Base-by-base conservation (phyloP, 257 asterid genomes). In the Penstemon eatonii region DNA sequence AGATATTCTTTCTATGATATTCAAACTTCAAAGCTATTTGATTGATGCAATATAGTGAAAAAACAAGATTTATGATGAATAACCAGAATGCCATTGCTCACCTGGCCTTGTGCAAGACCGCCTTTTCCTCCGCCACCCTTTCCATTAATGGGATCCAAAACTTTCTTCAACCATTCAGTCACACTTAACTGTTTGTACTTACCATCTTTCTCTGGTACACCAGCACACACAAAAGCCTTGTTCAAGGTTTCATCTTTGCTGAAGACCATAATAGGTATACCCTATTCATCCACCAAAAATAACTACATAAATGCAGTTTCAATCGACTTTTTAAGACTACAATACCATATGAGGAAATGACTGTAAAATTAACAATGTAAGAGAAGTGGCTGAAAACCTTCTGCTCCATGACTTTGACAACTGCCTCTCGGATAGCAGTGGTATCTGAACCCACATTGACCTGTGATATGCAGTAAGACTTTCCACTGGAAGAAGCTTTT, bases 81-180 rank as follows among this genome's bases (percentile, higher is more conserved):
- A 7, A 68, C 15, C 6, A 50, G 65, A 55, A n/a, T 38, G 52
- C 44, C 59, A 47, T 55, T 44, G 18, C 85, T 73, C 41, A 91
- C 98, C 96, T 94, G 99, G 76, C 98, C 98, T 76, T 91, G 96
- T 37, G 95, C 96, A 65, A 94, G 89, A 65, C 91, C 89, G 6
- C 96, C 95, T 82, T 87, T 91, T 71, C 99, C 96, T n/a, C 96
- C 99, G 40, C 99, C 99, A n/a, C 99, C 98, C 69, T 89, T 91
- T 25, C 99, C 99, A 8, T 71, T 83, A 65, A 94, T 83, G 65
- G 86, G 81, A 39, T 81, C 89, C 85, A 91, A 71, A 53, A 88
- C 95, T 44, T 81, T 80, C 66, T 78, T 85, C 83, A 94, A 68
- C 99, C 99, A 94, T 36, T 89, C 98, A 15, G 81, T 81, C 37